Conservation (phyloP, 768 basidiomycete species). For the Lactarius sp. region DNA sequence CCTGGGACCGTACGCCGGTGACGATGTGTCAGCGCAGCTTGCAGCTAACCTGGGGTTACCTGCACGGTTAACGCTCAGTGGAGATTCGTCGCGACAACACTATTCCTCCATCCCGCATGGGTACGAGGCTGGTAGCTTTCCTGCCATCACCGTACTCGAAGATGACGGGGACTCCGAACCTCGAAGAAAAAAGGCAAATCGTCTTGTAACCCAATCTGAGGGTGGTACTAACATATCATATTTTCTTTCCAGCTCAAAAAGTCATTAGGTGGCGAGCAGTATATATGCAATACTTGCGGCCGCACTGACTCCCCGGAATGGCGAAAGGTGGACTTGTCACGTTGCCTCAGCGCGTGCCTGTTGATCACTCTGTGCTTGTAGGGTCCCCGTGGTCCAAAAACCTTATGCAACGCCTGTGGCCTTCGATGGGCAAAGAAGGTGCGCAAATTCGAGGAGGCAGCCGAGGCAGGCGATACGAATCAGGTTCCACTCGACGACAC, state of each 20-base stretch:
- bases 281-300: slow-evolving; percentile 90
- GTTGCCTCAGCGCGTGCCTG: neutral
- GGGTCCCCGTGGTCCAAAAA: slow-evolving; percentile 95
- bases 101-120: slow-evolving; percentile 16
- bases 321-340: slow-evolving; percentile 58
- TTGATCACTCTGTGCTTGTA: slow-evolving; percentile 29
- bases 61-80: slow-evolving; percentile 1
- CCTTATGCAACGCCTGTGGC: slow-evolving; percentile 96
- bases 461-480: slow-evolving; percentile 28
- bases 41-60: slow-evolving; percentile 15
- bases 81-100: slow-evolving; percentile 15
- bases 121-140: slow-evolving; percentile 13
- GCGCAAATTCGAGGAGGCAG: slow-evolving; percentile 40
- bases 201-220: neutral
- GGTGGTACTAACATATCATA: slow-evolving; percentile 4
- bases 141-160: slow-evolving; percentile 31
- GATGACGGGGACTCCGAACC: slow-evolving; percentile 48
- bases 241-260: slow-evolving; percentile 33
- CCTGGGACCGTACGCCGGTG: slow-evolving; percentile 17
- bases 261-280: slow-evolving; percentile 51
- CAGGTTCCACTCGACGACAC: slow-evolving; percentile 23
- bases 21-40: slow-evolving; percentile 17
- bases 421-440: slow-evolving; percentile 85
- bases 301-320: slow-evolving; percentile 96
- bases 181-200: slow-evolving; percentile 60